A percentile compares a stretch with the other conserved stretches of the same genome.
Evolutionary conservation across 306 rosid genomes (phyloP).

Genomic region (Cicer pinnatifidum): DNA sequence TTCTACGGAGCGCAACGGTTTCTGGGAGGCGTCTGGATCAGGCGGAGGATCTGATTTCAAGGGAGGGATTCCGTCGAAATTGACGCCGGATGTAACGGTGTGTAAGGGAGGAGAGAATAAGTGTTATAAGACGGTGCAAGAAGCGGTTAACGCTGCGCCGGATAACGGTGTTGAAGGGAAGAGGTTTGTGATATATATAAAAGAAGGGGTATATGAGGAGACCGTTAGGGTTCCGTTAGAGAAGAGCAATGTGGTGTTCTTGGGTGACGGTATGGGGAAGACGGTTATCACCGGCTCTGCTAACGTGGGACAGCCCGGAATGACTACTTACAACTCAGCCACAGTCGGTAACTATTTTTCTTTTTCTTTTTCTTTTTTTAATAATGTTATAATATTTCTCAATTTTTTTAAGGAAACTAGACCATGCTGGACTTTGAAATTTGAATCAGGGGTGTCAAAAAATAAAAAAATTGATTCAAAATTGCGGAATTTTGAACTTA

Average conservation of each 20-base stretch:
- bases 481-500: too few species aligned
- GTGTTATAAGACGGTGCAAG: constrained; percentile 70
- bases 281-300: constrained; percentile 73
- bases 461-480: too few species aligned
- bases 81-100: constrained; percentile 63
- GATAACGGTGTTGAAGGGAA: constrained; percentile 32
- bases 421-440: too few species aligned
- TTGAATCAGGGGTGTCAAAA: too few species aligned
- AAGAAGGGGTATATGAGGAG: constrained; percentile 77
- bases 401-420: too few species aligned
- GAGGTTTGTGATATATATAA: constrained; percentile 69
- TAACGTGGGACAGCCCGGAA: constrained; percentile 62
- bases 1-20: constrained; percentile 72
- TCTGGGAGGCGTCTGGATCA: constrained; percentile 58
- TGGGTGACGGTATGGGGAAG: constrained; percentile 80
- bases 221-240: constrained; percentile 69
- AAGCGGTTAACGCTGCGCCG: constrained; percentile 71
- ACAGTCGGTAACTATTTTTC: constrained; percentile 64
- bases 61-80: constrained; percentile 52
- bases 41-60: constrained; percentile 7
- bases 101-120: constrained; percentile 53
- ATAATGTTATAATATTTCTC: too few species aligned
- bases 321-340: constrained; percentile 70
- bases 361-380: neutral
- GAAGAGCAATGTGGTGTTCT: constrained; percentile 72